phyloP scores from a whole-genome alignment of 2,329 filamentous ascomycete species.

The Cercospora berteroae region DNA sequence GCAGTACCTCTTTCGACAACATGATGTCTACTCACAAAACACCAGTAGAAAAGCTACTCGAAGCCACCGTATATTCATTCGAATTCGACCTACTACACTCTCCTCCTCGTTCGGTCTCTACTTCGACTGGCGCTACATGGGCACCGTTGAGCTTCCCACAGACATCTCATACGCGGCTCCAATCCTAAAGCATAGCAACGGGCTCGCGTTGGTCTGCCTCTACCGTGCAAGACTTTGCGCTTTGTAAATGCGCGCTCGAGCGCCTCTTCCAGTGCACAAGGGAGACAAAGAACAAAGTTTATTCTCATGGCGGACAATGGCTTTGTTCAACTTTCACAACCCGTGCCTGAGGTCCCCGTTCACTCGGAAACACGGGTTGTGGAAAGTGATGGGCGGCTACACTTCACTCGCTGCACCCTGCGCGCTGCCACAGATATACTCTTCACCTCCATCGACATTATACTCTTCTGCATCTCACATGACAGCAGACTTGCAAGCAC shows the following conservation, averaged over 20 bases:
- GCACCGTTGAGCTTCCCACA: not conserved
- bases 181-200: not conserved
- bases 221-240: not conserved
- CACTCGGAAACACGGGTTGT: not conserved
- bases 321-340: not conserved
- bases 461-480: not conserved
- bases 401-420: not conserved
- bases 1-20: no score
- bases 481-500: not conserved
- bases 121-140: not conserved
- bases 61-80: not conserved
- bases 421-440: not conserved
- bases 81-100: not conserved
- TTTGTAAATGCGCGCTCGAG: not conserved
- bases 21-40: no score
- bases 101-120: not conserved
- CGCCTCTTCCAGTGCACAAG: not conserved
- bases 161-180: not conserved
- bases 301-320: not conserved
- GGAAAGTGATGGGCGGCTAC: not conserved
- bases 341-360: not conserved
- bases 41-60: not conserved
- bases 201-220: not conserved
- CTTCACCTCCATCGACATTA: not conserved
- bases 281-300: not conserved